These are phyloP conservation scores for Polytrichum commune DNA, from an alignment of 225 moss, liverwort and hornwort species.

Conservation along the genomic window DNA sequence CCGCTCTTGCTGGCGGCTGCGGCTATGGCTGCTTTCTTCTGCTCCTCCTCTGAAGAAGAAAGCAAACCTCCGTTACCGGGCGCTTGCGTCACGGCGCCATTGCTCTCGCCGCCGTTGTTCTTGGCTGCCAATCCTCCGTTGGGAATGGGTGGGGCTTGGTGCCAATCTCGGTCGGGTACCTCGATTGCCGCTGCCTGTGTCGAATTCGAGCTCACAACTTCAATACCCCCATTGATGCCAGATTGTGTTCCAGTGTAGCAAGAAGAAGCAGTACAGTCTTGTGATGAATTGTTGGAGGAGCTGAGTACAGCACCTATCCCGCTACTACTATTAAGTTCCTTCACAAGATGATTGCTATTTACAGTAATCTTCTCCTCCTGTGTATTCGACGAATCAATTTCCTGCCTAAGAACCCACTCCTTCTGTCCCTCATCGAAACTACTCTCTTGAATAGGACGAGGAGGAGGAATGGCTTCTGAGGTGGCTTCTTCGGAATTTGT, in stretches of 20 bases:
- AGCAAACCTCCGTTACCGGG: constrained; percentile 14
- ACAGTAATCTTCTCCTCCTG: no score
- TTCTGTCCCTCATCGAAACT: neutral
- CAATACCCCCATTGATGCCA: neutral
- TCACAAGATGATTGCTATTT: no score
- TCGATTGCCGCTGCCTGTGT: neutral
- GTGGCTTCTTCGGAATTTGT: no score
- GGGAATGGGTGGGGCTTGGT: neutral
- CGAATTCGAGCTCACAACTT: neutral
- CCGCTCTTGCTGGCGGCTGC: constrained; percentile 29
- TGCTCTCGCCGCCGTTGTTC: neutral
- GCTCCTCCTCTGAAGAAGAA: constrained; percentile 25
- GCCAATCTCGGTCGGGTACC: neutral
- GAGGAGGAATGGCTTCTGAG: neutral
- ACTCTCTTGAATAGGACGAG: neutral
- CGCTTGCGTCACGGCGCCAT: neutral
- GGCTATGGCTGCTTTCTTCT: constrained; percentile 2
- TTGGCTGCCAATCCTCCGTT: neutral
- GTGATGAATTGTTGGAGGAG: no score
- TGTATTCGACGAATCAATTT: neutral
- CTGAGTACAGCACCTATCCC: no score
- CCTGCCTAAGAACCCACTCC: neutral
- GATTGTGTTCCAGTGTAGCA: neutral
- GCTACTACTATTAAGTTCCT: no score
- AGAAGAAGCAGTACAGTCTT: neutral